phyloP scores from a whole-genome alignment of 805 yeast genomes.

The Diddensiella caesifluorescens region DNA sequence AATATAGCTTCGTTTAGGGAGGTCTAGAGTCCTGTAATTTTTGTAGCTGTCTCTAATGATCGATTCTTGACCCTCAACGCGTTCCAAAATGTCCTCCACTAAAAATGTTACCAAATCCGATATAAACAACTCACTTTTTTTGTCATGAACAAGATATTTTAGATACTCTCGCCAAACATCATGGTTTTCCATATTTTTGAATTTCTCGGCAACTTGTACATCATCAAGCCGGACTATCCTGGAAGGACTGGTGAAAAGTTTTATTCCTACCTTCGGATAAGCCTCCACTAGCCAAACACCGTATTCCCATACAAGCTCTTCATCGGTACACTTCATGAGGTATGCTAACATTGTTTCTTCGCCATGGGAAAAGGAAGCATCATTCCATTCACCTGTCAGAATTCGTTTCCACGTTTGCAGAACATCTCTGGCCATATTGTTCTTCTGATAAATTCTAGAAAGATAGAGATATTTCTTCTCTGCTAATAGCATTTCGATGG shows the following conservation, averaged over 20 bases:
- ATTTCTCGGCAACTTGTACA: constrained; percentile 26
- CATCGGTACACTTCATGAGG: constrained; percentile 24
- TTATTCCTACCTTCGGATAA: constrained; percentile 31
- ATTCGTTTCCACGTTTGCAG: constrained; percentile 25
- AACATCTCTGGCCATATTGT: constrained; percentile 24
- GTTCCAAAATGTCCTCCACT: constrained; percentile 31
- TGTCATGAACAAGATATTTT: constrained; percentile 29
- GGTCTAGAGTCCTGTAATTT: constrained; percentile 18
- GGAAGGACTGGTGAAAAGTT: constrained; percentile 28
- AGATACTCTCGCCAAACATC: constrained; percentile 34
- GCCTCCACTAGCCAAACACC: constrained; percentile 33
- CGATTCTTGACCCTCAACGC: constrained; percentile 2
- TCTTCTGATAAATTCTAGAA: constrained; percentile 27
- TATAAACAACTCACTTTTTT: constrained; percentile 24
- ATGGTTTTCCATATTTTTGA: constrained; percentile 32
- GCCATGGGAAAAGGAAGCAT: constrained; percentile 24
- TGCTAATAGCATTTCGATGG: constrained; percentile 23
- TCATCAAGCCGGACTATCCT: constrained; percentile 27
- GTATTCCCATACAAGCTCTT: constrained; percentile 34
- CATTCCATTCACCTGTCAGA: constrained; percentile 26
- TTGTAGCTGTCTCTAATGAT: too few relatives aligned
- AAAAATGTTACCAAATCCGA: constrained; percentile 33
- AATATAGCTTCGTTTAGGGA: constrained; percentile 33
- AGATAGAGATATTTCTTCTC: constrained; percentile 25
- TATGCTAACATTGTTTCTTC: constrained; percentile 26